phyloP scores from a whole-genome alignment of 768 basidiomycete genomes.

The Lepiota brunneoincarnata region DNA sequence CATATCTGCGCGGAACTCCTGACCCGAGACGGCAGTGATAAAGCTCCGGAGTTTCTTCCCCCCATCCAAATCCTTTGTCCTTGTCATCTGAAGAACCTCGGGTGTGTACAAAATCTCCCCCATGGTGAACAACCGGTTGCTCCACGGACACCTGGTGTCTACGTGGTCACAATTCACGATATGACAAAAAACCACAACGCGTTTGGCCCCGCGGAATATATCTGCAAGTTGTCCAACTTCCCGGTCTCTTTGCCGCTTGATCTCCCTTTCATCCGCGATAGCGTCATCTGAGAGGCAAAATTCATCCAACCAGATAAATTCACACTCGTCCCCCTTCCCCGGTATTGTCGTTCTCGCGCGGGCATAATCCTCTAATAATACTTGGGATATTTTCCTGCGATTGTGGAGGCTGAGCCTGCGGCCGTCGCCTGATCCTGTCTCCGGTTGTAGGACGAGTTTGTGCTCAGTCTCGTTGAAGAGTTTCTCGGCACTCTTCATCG shows the following conservation, averaged over 20 bases:
- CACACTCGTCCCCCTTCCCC: background rate
- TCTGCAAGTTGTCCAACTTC: background rate
- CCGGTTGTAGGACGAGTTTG: background rate
- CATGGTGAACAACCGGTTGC: background rate
- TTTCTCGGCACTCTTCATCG: background rate
- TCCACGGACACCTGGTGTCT: background rate
- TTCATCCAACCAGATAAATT: slow-evolving; percentile 5
- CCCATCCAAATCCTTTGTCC: background rate
- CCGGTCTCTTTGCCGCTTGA: background rate
- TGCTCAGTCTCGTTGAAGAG: no score
- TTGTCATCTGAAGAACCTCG: background rate
- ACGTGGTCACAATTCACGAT: background rate
- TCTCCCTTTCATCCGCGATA: background rate
- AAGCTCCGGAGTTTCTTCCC: background rate
- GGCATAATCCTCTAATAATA: slow-evolving; percentile 4
- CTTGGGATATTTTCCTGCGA: background rate
- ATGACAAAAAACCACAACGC: slow-evolving; percentile 3
- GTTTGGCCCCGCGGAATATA: slow-evolving; percentile 1
- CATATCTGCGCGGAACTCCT: slow-evolving; percentile 2
- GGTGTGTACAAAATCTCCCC: background rate
- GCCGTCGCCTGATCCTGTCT: background rate
- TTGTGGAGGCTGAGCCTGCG: background rate
- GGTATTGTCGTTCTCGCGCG: background rate
- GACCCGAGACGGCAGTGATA: background rate
- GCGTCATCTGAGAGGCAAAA: background rate